Percentiles rank a stretch among this genome's conserved stretches.
Conservation (phyloP, 805 yeast species). For the Ogataea haglerorum region DNA sequence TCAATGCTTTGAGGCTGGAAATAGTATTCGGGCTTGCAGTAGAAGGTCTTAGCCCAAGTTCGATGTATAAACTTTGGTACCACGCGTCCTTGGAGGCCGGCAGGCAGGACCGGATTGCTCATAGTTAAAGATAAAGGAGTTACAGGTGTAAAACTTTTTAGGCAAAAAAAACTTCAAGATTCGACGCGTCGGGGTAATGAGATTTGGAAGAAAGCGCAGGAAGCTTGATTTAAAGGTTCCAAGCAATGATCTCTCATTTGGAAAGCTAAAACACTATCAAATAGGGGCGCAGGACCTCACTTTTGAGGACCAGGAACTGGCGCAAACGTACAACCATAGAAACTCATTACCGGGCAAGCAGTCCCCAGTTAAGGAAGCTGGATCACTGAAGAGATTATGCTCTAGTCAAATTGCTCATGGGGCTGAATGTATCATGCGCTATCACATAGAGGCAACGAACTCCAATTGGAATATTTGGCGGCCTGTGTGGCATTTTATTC, state of each 20-base stretch:
- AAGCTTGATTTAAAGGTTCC: neutral
- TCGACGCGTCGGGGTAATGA: slow-evolving; percentile 11
- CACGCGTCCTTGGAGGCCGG: slow-evolving; percentile 25
- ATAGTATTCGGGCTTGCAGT: slow-evolving; percentile 69
- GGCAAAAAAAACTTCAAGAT: neutral
- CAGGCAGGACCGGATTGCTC: slow-evolving; percentile 21
- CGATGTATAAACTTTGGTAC: slow-evolving; percentile 46
- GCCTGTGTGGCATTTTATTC: slow-evolving; percentile 32
- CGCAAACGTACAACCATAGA: neutral
- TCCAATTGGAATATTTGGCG: slow-evolving; percentile 28
- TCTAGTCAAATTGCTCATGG: slow-evolving; percentile 28
- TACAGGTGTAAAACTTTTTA: neutral
- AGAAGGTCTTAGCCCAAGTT: slow-evolving; percentile 92
- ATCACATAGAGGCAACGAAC: slow-evolving; percentile 26
- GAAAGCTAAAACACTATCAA: neutral
- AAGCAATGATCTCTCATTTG: neutral
- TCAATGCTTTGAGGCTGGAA: slow-evolving; percentile 73
- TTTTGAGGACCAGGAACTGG: neutral
- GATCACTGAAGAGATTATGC: slow-evolving; percentile 25
- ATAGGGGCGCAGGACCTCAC: slow-evolving; percentile 2
- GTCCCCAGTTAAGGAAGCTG: neutral
- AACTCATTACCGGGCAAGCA: neutral
- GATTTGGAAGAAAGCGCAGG: neutral
- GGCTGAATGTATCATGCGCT: slow-evolving; percentile 17
- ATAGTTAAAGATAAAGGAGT: neutral